Conservation (phyloP, 1,284 basidiomycete species). For the Ganoderma boninense region DNA sequence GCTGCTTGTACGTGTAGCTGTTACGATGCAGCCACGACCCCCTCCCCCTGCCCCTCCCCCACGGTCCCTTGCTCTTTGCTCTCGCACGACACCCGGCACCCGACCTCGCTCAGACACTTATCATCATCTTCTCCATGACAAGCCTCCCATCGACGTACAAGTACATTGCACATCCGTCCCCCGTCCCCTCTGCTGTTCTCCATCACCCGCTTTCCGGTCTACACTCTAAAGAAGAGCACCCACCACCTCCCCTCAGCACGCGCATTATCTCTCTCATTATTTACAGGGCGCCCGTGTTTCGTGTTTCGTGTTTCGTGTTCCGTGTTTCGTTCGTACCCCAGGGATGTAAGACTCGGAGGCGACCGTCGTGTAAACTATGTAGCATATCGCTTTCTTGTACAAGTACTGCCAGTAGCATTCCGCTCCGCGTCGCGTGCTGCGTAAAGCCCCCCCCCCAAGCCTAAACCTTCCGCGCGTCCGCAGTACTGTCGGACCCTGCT, state of each 20-base stretch:
- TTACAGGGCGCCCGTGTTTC: neutral
- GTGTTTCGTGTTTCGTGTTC: neutral
- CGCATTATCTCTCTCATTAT: constrained; percentile 5
- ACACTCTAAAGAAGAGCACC: neutral
- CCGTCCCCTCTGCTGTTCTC: neutral
- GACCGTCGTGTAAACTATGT: constrained; percentile 21
- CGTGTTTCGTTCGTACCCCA: neutral
- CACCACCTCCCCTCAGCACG: neutral
- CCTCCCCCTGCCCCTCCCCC: neutral
- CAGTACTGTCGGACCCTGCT: neutral
- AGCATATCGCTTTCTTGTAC: constrained; percentile 18
- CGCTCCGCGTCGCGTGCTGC: neutral
- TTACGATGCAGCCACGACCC: constrained; percentile 14
- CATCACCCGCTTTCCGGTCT: neutral
- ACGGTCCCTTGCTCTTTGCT: neutral
- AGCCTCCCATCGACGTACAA: neutral
- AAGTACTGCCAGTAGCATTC: neutral
- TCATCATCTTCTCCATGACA: neutral
- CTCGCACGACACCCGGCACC: constrained; percentile 11
- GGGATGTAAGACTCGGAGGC: constrained; percentile 10
- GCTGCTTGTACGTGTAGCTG: constrained; percentile 4
- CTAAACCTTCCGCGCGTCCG: neutral
- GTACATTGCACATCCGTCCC: neutral
- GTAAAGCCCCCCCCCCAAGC: neutral
- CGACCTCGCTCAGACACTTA: neutral